Evolutionary conservation across 805 yeast species (phyloP), one percentile per base, ranked within the genome.

Genomic region (Starmerella vaccinii): DNA sequence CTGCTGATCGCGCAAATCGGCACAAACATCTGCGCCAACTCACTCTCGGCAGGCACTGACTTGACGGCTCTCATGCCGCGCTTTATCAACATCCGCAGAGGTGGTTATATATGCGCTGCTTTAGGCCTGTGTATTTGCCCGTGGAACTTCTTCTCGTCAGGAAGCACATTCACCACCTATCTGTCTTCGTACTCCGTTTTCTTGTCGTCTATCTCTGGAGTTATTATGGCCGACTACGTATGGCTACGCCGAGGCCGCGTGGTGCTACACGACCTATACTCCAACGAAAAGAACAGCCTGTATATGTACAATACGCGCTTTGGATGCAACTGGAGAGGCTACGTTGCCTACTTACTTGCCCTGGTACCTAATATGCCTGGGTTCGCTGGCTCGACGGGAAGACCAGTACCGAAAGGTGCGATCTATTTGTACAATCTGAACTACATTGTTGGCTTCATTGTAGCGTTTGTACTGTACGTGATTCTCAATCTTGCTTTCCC

Each of bases 291-390:
- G 5, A 68, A 69, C 29, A 62, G 72, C 7, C 65, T 69, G 50
- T 88, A 87, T 68, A 75, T 74, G 68, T 86, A 76, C 68, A 74
- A 76, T 60, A 56, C 59, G 4, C 33, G 44, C n/a, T 67, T 70
- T 44, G 95, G 95, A 35, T 59, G 77, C 65, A 85, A 86, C 63
- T 84, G 94, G 92, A 74, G 95, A 64, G 95, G 90, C 1, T 80
- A 77, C 57, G 77, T 73, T 29, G 92, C 95, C 1, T 87, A 87
- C 64, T 64, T 87, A 57, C 73, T 81, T 57, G 95, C 95, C 49
- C 81, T 88, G 52, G 70, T 79, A 32, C 92, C 95, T 43, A 87
- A 86, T 61, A 81, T 87, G 61, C 83, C 83, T 19, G 96, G 96
- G 1, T 87, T 87, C 59, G 90, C 82, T 6, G 71, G 95, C 56